Base-by-base conservation (phyloP, 208 protist species). In the Leishmania tropica region DNA sequence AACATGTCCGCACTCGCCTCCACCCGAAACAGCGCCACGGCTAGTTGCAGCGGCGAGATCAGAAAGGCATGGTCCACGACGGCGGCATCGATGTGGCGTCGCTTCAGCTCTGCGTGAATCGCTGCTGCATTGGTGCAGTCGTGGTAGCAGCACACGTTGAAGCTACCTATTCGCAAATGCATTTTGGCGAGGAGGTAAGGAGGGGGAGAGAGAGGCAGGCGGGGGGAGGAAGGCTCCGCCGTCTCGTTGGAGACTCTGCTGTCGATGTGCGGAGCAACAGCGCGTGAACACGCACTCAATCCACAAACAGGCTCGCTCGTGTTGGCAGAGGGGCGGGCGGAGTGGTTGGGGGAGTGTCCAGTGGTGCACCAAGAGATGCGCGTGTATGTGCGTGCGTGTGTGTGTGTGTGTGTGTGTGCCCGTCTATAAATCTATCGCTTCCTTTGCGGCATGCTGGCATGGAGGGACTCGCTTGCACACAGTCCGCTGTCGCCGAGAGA, bases 61-160 rank as follows among this genome's bases (percentile, higher is more conserved):
- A 95, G 76, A 70, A 88, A 94, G 51, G 83, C 85, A 37, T 91
- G 88, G 75, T 97, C 92, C 28, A 97, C 85, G 6, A 95, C 92
- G 10, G 92, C 94, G 7, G 90, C 90, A 47, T 95, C 88, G 67
- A 94, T 87, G 51, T 77, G 72, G 24, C 47, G 56, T 7, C 82
- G 53, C 68, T 93, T 92, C 60, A 94, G 80, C 42, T 88, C 80
- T 7, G 85, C 75, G 67, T 94, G 87, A 48, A 93, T 79, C 35
- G 79, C 76, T 5, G 87, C 47, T 47, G 89, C 90, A 78, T 93
- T 72, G 17, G 28, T 58, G 35, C 94, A 84, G 56, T 88, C 74
- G 80, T 92, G 89, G 77, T 89, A 95, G 71, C 86, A 82, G 28
- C 91, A 53, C 48, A 95, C 85, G 37, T 45, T 37, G 45, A 83